Evolutionary conservation across 2,329 filamentous ascomycete species (phyloP).

Genomic region (Neonectria punicea): DNA sequence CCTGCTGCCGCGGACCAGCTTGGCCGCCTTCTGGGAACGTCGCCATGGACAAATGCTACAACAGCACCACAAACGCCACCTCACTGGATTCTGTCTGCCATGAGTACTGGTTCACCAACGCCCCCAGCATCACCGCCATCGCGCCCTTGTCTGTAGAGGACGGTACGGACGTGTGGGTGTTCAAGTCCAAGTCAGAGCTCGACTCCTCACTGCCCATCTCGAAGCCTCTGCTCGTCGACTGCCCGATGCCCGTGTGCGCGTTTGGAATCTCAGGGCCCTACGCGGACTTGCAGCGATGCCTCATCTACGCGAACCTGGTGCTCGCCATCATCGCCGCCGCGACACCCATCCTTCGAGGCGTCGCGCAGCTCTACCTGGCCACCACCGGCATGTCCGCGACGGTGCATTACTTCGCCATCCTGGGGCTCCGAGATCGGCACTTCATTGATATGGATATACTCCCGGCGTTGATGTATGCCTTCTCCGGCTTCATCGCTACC

Average conservation of each 20-base stretch:
- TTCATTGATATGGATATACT: background rate
- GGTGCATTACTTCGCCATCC: background rate
- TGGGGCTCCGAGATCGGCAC: background rate
- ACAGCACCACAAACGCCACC: background rate
- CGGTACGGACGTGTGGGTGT: background rate
- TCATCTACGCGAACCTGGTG: background rate
- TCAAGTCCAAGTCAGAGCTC: background rate
- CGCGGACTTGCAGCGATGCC: slow-evolving; percentile 2
- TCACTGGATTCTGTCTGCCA: background rate
- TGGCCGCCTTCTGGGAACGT: background rate
- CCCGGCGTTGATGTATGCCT: background rate
- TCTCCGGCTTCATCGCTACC: background rate
- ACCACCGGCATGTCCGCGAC: background rate
- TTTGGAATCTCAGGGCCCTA: background rate
- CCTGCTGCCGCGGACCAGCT: too few relatives aligned
- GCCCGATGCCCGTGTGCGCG: slow-evolving; percentile 3
- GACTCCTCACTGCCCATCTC: background rate
- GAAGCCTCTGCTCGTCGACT: slow-evolving; percentile 1
- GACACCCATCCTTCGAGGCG: too few relatives aligned
- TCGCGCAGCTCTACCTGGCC: too few relatives aligned
- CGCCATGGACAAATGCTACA: background rate
- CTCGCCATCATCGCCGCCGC: too few relatives aligned
- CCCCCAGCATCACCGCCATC: background rate
- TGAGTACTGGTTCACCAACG: background rate
- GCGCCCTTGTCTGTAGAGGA: background rate